Conservation (phyloP, 2,329 filamentous ascomycete species). For the Didymella lethalis region DNA sequence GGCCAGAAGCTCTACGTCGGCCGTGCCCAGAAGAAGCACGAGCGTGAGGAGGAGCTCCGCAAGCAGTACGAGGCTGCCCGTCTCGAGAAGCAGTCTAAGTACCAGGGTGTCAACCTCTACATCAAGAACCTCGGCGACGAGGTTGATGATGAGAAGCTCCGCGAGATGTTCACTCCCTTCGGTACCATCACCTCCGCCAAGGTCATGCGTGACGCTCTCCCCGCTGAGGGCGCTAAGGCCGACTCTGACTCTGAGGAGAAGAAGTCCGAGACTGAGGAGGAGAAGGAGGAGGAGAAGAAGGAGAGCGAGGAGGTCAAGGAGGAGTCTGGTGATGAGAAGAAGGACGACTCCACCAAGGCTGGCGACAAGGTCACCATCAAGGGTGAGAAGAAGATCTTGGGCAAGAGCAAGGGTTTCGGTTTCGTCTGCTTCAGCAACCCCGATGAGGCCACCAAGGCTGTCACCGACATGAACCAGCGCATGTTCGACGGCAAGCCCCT, state of each 20-base stretch:
- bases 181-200: constrained; percentile 98
- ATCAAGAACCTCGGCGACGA: constrained; percentile 99
- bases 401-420: constrained; percentile 99
- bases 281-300: constrained; percentile 63
- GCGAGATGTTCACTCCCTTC: constrained; percentile 88
- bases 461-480: constrained; percentile 99
- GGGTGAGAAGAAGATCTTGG: constrained; percentile 71
- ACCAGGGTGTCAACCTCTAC: constrained; percentile 99
- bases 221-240: constrained; percentile 58
- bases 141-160: constrained; percentile 96
- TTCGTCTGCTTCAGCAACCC: constrained; percentile 99
- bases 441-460: constrained; percentile 98
- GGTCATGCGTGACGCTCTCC: constrained; percentile 89
- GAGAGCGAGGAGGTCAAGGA: constrained; percentile 63
- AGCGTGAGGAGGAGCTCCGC: constrained; percentile 98
- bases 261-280: constrained; percentile 56
- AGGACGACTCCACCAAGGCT: constrained; percentile 62
- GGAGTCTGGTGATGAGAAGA: constrained; percentile 67
- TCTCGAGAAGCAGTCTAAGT: constrained; percentile 98
- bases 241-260: constrained; percentile 57
- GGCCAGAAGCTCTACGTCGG: constrained; percentile 97
- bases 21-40: constrained; percentile 99
- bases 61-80: constrained; percentile 98
- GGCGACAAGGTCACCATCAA: constrained; percentile 63
- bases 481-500: constrained; percentile 97